phyloP scores from a whole-genome alignment of 2,329 filamentous ascomycete species.

The Monosporascus sp. region DNA sequence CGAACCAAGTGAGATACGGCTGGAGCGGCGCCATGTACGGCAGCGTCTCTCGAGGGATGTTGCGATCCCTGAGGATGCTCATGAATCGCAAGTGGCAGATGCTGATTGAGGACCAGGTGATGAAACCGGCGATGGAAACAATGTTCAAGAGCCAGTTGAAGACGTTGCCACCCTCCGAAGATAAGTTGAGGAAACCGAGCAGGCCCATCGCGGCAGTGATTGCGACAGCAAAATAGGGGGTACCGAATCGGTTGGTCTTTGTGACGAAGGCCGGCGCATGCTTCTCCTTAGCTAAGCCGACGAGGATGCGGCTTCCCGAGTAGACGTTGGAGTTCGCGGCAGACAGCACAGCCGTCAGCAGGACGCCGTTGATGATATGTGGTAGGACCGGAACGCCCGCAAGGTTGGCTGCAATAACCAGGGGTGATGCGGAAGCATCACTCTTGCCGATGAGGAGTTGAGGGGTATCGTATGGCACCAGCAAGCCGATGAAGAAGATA shows the following conservation, averaged over 20 bases:
- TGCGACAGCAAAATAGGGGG: constrained; percentile 57
- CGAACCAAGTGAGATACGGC: constrained; percentile 60
- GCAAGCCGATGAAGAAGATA: constrained; percentile 66
- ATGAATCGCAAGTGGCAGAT: constrained; percentile 61
- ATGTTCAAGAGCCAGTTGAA: constrained; percentile 73
- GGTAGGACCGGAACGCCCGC: constrained; percentile 61
- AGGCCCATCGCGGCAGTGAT: constrained; percentile 53
- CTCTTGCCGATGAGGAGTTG: constrained; percentile 45
- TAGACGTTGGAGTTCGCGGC: constrained; percentile 76
- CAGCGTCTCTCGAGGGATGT: constrained; percentile 50
- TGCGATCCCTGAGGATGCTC: constrained; percentile 50
- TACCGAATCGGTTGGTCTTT: constrained; percentile 54
- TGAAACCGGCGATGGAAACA: constrained; percentile 62
- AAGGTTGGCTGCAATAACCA: constrained; percentile 54
- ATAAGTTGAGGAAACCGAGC: constrained; percentile 64
- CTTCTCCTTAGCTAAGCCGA: constrained; percentile 59
- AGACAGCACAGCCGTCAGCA: constrained; percentile 72
- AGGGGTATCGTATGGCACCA: constrained; percentile 58
- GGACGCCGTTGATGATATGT: constrained; percentile 70
- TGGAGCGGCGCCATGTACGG: constrained; percentile 58
- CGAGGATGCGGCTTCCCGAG: constrained; percentile 62
- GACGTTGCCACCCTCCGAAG: constrained; percentile 49
- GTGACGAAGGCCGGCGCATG: constrained; percentile 57
- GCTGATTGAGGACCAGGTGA: constrained; percentile 64
- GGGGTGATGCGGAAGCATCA: constrained; percentile 59